Evolutionary conservation across 192 early-diverging fungal genomes (phyloP).

Genomic region (Pilaira anomala): DNA sequence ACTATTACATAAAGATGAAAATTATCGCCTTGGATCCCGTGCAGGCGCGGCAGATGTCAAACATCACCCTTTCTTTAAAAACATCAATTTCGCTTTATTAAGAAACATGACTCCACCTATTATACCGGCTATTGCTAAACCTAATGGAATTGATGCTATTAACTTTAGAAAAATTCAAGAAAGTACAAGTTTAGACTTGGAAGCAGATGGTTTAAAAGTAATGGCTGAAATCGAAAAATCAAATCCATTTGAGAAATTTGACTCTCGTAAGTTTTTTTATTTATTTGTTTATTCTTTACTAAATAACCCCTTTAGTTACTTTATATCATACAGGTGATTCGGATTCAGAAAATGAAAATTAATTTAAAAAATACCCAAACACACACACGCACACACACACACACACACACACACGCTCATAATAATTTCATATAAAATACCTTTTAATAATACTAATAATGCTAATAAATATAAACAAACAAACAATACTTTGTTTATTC

Average conservation of each 20-base stretch:
- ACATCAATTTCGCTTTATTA: slow-evolving; percentile 89
- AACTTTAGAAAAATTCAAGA: slow-evolving; percentile 68
- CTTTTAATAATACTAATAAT: no score
- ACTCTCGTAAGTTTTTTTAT: slow-evolving; percentile 39
- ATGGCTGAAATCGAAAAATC: slow-evolving; percentile 15
- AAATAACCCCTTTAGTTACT: slow-evolving; percentile 41
- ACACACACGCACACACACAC: no score
- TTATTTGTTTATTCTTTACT: not conserved
- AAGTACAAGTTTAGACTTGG: slow-evolving; percentile 63
- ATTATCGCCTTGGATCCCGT: slow-evolving; percentile 77
- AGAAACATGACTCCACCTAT: slow-evolving; percentile 85
- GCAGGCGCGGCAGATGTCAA: slow-evolving; percentile 95
- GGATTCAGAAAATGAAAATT: slow-evolving; percentile 31
- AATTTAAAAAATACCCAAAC: no score
- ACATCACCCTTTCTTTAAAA: slow-evolving; percentile 86
- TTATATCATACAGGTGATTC: slow-evolving; percentile 58
- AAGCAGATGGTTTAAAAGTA: slow-evolving; percentile 46
- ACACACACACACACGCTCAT: no score
- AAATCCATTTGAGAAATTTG: slow-evolving; percentile 62
- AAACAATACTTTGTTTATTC: no score
- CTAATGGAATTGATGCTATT: slow-evolving; percentile 61
- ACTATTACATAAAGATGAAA: slow-evolving; percentile 89
- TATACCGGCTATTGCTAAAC: slow-evolving; percentile 52
- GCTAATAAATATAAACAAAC: no score
- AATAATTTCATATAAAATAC: no score